phyloP scores from a whole-genome alignment of 2,329 filamentous ascomycete species.

The Hypoxylon sp. region DNA sequence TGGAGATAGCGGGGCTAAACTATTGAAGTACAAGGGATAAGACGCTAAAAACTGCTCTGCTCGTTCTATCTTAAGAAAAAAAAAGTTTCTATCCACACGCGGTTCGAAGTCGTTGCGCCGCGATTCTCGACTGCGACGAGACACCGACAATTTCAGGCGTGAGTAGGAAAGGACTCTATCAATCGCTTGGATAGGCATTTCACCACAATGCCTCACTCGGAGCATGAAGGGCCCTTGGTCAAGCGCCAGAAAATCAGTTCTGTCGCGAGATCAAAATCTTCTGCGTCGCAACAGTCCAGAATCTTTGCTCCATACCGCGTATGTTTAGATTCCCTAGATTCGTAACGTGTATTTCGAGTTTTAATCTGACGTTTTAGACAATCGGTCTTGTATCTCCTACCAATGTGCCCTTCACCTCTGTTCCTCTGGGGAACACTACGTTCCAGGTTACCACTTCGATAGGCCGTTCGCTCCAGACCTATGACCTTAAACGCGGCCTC shows the following conservation, averaged over 20 bases:
- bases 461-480: constrained; percentile 91
- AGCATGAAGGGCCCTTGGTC: constrained; percentile 72
- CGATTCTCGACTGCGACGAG: constrained; percentile 29
- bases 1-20: constrained; percentile 12
- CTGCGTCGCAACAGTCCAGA: constrained; percentile 71
- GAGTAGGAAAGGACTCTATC: background rate
- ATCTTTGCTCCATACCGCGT: constrained; percentile 96
- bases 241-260: constrained; percentile 82
- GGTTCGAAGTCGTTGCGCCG: constrained; percentile 17
- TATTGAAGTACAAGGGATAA: constrained; percentile 14
- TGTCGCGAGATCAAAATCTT: constrained; percentile 56
- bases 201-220: constrained; percentile 69
- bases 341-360: constrained; percentile 14
- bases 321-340: constrained; percentile 50
- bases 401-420: constrained; percentile 87
- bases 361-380: constrained; percentile 69
- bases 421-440: constrained; percentile 91
- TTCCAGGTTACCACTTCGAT: constrained; percentile 98
- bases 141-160: background rate
- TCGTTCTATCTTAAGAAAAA: constrained; percentile 19
- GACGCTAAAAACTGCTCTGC: constrained; percentile 23
- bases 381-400: constrained; percentile 95
- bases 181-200: constrained; percentile 8
- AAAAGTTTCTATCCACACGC: constrained; percentile 31
- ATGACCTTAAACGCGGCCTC: constrained; percentile 90